Base-by-base conservation (phyloP, 2,329 filamentous ascomycete genomes). In the Botrytis hyacinthi region DNA sequence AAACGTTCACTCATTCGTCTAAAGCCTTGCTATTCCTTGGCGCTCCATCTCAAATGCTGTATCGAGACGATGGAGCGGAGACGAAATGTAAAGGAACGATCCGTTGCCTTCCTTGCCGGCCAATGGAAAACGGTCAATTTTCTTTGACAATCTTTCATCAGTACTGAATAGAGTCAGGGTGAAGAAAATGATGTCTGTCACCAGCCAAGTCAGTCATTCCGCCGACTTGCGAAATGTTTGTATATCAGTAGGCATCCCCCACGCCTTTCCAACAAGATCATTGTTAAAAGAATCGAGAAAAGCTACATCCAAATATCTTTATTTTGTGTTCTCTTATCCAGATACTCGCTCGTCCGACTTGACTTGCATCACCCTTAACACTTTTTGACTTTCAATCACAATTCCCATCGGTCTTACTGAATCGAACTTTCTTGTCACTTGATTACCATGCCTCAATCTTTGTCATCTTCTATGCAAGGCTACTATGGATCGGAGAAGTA, bases 401-500 rank as follows among this genome's bases (percentile, higher is more conserved):
- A 57, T n/a, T 48, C 22, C 22, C 26, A 48, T 29, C 42, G 60
- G 51, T 54, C 42, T 69, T 51, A n/a, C 51, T 48, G 8, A n/a
- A 40, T 20, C 40, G 40, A 60, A 20, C 20, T 22, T n/a, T 20
- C 44, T 29, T 20, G 26, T 37, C 65, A 57, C 35, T 42, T 54
- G 10, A 48, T n/a, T n/a, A 14, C 20, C 26, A 73, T 73, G 71
- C 63, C 63, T 35, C 71, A 69, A 69, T 73, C 71, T 20, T 42
- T 73, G 26, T 73, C 71, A 51, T 73, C 71, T 20, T 73, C 71
- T 18, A 37, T 73, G 51, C 71, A 61, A 73, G 71, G 71, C 71
- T 73, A 42, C 29, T 10, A 61, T 51, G 71, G 63, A 9, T 73
- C 63, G 26, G 62, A 69, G 20, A 69, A 46, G 71, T 73, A 66